Evolutionary conservation across 495 filamentous ascomycete species (phyloP).

Genomic region (Neurospora sp.): DNA sequence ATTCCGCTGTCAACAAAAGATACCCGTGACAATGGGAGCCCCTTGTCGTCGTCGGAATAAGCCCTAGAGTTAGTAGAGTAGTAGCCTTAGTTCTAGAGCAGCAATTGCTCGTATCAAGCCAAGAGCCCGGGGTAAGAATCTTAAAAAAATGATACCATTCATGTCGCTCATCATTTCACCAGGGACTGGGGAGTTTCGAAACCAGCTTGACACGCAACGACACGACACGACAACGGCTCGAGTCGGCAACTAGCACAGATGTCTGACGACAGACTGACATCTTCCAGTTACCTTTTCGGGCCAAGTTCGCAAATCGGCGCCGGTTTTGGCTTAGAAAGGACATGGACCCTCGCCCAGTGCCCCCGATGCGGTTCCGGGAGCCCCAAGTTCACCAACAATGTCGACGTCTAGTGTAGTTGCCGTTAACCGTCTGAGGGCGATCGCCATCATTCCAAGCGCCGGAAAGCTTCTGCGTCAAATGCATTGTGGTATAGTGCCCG

Average conservation of each 20-base stretch:
- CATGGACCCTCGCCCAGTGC: not conserved
- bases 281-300: not conserved
- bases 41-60: not conserved
- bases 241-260: not conserved
- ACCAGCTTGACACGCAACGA: not conserved
- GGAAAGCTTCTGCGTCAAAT: not conserved
- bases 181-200: not conserved
- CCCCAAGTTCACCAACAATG: not conserved
- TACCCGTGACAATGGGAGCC: not conserved
- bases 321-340: not conserved
- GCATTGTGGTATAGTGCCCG: not conserved
- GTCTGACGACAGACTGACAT: not conserved
- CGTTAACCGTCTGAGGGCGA: not conserved
- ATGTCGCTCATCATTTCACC: not conserved
- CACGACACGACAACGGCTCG: not conserved
- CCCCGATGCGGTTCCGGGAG: not conserved
- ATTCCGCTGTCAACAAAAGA: not conserved
- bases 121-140: not conserved
- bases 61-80: not conserved
- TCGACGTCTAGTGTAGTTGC: not conserved
- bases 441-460: not conserved
- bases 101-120: not conserved
- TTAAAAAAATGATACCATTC: not conserved
- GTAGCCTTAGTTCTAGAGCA: not conserved
- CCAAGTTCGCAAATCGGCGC: not conserved